These are phyloP conservation scores for Tetraselmis striata DNA, from an alignment of 139 green algal genomes.

Conservation along the genomic window DNA sequence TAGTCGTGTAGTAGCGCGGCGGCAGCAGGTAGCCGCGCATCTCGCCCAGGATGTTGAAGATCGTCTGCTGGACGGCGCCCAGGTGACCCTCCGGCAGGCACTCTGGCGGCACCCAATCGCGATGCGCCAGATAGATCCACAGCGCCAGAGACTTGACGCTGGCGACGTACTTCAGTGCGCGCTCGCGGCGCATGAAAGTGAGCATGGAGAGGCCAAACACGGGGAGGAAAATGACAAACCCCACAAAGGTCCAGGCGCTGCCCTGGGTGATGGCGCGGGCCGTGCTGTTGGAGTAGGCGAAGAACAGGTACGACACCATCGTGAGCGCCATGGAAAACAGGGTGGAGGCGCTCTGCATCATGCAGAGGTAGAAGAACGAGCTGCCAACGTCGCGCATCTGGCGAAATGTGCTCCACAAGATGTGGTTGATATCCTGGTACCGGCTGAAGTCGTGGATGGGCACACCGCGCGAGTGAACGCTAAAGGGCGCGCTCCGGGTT, in stretches of 20 bases:
- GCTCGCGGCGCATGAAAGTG: not conserved
- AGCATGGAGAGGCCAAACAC: not conserved
- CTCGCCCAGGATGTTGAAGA: constrained; percentile 13
- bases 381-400: constrained; percentile 15
- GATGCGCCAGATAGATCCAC: constrained; percentile 27
- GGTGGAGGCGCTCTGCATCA: constrained; percentile 21
- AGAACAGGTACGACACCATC: constrained; percentile 31
- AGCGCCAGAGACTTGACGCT: constrained; percentile 36
- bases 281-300: constrained; percentile 18
- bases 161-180: not conserved
- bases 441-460: constrained; percentile 10
- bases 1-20: constrained; percentile 39
- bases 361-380: constrained; percentile 2
- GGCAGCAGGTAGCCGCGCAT: constrained; percentile 45
- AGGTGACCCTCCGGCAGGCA: constrained; percentile 7
- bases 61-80: constrained; percentile 4
- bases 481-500: constrained; percentile 19
- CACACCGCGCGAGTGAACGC: constrained; percentile 16
- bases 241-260: not conserved
- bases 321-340: constrained; percentile 17
- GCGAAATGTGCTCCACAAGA: not conserved
- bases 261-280: not conserved
- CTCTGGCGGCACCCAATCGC: constrained; percentile 31
- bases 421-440: constrained; percentile 3
- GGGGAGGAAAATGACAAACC: not conserved